Conservation (phyloP, 2,329 filamentous ascomycete genomes). For the Ceratocystis cacaofunesta region DNA sequence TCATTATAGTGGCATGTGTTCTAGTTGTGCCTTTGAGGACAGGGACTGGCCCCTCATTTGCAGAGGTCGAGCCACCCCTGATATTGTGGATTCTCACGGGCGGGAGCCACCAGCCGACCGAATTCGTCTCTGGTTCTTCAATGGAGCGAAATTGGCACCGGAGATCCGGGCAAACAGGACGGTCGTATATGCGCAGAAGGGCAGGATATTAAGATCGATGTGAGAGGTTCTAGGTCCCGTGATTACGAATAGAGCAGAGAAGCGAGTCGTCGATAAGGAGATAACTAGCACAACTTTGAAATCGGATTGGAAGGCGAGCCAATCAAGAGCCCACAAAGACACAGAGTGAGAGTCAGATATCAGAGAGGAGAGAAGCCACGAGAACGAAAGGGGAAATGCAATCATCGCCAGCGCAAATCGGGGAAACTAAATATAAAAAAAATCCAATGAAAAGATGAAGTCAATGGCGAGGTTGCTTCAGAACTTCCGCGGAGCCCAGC, state of each 20-base stretch:
- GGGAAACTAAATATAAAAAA: conserved; percentile 14
- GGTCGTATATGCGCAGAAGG: background rate
- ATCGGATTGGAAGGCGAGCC: too few relatives aligned
- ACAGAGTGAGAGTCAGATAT: background rate
- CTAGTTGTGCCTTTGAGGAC: background rate
- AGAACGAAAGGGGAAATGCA: background rate
- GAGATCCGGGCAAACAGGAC: background rate
- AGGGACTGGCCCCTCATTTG: background rate
- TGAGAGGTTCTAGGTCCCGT: background rate
- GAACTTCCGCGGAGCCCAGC: too few relatives aligned
- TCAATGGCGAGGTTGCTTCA: background rate
- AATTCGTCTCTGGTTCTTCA: background rate
- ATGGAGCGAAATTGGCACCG: background rate
- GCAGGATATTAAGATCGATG: too few relatives aligned
- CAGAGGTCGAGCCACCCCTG: background rate
- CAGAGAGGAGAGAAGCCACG: background rate
- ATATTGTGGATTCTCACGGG: background rate
- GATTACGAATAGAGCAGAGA: background rate
- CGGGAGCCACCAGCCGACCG: background rate
- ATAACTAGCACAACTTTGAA: too few relatives aligned
- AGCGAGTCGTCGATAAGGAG: background rate
- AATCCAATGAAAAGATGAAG: conserved; percentile 9
- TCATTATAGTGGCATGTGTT: background rate
- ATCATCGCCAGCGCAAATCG: background rate
- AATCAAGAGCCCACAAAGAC: background rate